These are phyloP conservation scores for Trifolium dubium DNA, from an alignment of 306 rosid genomes.

Conservation along the genomic window DNA sequence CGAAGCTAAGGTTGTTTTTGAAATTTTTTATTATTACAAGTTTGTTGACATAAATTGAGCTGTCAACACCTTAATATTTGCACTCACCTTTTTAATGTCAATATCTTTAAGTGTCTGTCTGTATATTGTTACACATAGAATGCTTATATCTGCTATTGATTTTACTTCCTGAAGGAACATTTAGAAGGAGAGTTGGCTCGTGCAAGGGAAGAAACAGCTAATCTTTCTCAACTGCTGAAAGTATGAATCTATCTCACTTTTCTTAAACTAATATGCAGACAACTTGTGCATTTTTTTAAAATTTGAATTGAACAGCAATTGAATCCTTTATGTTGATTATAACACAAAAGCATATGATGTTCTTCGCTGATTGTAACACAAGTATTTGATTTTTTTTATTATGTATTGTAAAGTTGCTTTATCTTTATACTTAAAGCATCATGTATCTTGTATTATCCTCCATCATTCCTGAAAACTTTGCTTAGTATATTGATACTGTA, in stretches of 20 bases:
- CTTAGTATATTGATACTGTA: slow-evolving; percentile 20
- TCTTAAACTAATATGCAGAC: slow-evolving; percentile 6
- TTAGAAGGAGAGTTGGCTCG: slow-evolving; percentile 78
- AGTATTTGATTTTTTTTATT: slow-evolving; percentile 13
- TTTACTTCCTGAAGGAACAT: slow-evolving; percentile 69
- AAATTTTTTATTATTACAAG: neutral
- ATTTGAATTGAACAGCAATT: neutral
- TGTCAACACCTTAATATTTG: slow-evolving; percentile 23
- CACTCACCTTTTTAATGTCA: neutral
- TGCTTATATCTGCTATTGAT: slow-evolving; percentile 30
- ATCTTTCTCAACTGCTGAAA: slow-evolving; percentile 64
- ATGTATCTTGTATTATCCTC: slow-evolving; percentile 20
- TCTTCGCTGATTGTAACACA: slow-evolving; percentile 15
- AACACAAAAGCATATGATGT: slow-evolving; percentile 13
- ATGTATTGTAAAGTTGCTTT: neutral
- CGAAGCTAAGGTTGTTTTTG: slow-evolving; percentile 78
- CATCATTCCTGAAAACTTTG: slow-evolving; percentile 4
- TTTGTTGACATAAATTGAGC: slow-evolving; percentile 11
- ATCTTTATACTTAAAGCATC: slow-evolving; percentile 17
- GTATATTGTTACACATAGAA: slow-evolving; percentile 31
- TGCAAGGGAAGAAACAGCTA: slow-evolving; percentile 76
- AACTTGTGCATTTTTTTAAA: slow-evolving; percentile 1
- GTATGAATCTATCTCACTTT: slow-evolving; percentile 52
- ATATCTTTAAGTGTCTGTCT: slow-evolving; percentile 9
- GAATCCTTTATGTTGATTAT: slow-evolving; percentile 21